A percentile compares a stretch with the other conserved stretches of the same genome.
Conservation (phyloP, 306 rosid genomes). For the Vicia sativa region DNA sequence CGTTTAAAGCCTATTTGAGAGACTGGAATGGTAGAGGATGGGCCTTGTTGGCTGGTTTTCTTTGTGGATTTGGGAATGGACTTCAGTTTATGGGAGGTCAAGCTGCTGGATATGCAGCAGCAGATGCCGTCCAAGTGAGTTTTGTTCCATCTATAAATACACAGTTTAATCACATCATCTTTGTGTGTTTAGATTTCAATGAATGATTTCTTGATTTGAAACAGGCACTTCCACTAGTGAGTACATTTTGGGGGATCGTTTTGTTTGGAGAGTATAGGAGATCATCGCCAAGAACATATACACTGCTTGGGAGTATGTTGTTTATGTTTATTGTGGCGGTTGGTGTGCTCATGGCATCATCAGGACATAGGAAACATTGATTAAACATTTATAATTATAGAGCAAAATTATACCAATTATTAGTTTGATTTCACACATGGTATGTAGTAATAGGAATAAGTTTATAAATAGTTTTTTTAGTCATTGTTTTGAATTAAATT, state of each 20-base stretch:
- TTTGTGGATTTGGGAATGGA: conserved; percentile 93
- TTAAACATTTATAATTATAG: not conserved
- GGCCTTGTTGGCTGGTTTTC: conserved; percentile 88
- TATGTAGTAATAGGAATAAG: not conserved
- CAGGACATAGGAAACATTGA: conserved; percentile 62
- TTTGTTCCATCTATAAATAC: not conserved
- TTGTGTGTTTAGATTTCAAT: not conserved
- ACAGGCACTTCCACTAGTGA: conserved; percentile 91
- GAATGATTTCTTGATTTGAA: conserved; percentile 21
- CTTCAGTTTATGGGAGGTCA: conserved; percentile 97
- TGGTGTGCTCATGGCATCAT: conserved; percentile 74
- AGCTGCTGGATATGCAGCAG: conserved; percentile 99
- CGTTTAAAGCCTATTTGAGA: conserved; percentile 67
- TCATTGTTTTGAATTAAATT: too few species aligned
- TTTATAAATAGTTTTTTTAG: too few species aligned
- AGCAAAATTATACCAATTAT: not conserved
- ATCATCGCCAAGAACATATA: conserved; percentile 73
- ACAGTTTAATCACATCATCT: not conserved
- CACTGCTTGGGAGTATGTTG: conserved; percentile 67
- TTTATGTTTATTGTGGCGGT: conserved; percentile 76
- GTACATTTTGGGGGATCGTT: conserved; percentile 82
- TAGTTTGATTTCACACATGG: not conserved
- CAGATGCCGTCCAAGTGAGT: conserved; percentile 77
- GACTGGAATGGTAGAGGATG: conserved; percentile 92
- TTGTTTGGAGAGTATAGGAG: conserved; percentile 46